Conservation (phyloP, 164 flowering plant genomes). For the Vitis riparia region DNA sequence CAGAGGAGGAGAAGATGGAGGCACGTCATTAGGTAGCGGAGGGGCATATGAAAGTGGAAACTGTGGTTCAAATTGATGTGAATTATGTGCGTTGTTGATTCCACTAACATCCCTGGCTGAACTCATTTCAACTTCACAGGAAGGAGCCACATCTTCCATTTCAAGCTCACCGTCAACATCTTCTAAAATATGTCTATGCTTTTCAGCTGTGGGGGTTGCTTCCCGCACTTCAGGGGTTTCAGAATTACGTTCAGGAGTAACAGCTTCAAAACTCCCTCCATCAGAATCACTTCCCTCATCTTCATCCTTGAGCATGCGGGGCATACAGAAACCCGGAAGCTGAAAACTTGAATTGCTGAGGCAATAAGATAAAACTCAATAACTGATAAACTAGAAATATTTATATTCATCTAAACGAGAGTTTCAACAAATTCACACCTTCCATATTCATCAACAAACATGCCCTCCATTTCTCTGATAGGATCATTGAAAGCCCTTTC, state of each 20-base stretch:
- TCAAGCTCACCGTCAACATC: conserved; percentile 99
- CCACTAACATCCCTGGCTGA: conserved; percentile 20
- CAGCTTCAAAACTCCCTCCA: conserved; percentile 83
- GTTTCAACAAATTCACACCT: conserved; percentile 44
- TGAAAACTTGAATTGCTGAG: conserved; percentile 92
- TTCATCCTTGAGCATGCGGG: conserved; percentile 72
- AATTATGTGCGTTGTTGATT: conserved; percentile 16
- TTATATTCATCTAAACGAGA: background rate
- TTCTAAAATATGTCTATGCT: conserved; percentile 78
- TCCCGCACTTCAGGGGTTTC: conserved; percentile 37
- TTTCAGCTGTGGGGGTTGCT: conserved; percentile 33
- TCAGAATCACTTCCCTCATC: conserved; percentile 80
- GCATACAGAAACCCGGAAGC: conserved; percentile 85
- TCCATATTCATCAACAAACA: conserved; percentile 97
- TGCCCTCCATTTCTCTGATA: conserved; percentile 91
- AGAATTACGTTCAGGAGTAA: conserved; percentile 75
- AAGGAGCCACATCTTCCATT: conserved; percentile 96
- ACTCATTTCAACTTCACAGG: conserved; percentile 50
- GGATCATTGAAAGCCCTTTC: conserved; percentile 94
- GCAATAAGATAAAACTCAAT: conserved; percentile 15
- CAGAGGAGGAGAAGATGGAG: conserved; percentile 68
- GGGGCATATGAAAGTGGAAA: conserved; percentile 37
- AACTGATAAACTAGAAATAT: background rate
- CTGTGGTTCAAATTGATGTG: conserved; percentile 33
- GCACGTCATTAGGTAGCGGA: conserved; percentile 56